phyloP scores from a whole-genome alignment of 2,329 filamentous ascomycete species.

The Sporothrix brasiliensis region DNA sequence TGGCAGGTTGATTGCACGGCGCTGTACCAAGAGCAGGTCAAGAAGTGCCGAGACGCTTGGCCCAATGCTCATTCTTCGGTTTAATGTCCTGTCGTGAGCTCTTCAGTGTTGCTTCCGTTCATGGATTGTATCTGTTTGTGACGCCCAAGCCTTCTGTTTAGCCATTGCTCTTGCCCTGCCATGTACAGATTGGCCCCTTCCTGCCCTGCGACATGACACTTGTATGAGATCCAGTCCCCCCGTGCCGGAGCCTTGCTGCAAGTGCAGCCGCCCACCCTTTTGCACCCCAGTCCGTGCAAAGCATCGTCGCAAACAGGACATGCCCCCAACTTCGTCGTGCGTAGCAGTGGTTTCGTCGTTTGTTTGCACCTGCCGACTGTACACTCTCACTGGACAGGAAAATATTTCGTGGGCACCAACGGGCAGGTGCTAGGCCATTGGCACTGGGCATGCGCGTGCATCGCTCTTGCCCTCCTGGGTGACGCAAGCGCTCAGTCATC shows the following conservation, averaged over 20 bases:
- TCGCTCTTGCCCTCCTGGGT: constrained; percentile 23
- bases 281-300: constrained; percentile 17
- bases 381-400: background rate
- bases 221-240: constrained; percentile 19
- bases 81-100: constrained; percentile 6
- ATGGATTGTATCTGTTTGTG: background rate
- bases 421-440: background rate
- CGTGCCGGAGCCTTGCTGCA: constrained; percentile 25
- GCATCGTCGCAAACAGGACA: constrained; percentile 20
- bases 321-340: constrained; percentile 5
- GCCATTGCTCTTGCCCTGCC: background rate
- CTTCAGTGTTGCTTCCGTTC: background rate
- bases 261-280: background rate
- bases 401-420: background rate
- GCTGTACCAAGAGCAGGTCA: constrained; percentile 10
- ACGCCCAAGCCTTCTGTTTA: too few relatives aligned
- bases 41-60: constrained; percentile 29
- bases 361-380: background rate
- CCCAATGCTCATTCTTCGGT: constrained; percentile 7
- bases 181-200: constrained; percentile 19
- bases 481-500: constrained; percentile 27
- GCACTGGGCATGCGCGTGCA: background rate
- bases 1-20: background rate
- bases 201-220: constrained; percentile 13
- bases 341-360: constrained; percentile 1